Conservation (phyloP, 2,329 filamentous ascomycete species). For the Penicillium occitanis region DNA sequence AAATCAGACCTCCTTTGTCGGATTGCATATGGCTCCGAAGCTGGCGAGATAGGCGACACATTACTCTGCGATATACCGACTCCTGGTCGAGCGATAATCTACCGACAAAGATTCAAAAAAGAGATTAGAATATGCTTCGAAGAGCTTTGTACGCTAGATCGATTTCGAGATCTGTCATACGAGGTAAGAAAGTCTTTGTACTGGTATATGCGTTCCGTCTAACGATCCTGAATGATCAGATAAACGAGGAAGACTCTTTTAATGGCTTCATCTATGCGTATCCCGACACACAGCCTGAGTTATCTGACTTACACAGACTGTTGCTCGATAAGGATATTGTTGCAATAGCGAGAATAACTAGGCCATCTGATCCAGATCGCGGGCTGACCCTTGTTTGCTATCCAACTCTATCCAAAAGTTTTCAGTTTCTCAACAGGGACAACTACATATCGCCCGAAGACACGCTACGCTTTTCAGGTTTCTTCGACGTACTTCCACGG, state of each 20-base stretch:
- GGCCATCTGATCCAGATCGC: not conserved
- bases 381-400: constrained; percentile 29
- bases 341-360: constrained; percentile 32
- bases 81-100: constrained; percentile 24
- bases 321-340: constrained; percentile 30
- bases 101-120: constrained; percentile 22
- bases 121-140: constrained; percentile 35
- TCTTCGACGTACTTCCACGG: constrained; percentile 9
- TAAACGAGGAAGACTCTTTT: constrained; percentile 22
- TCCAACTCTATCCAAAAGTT: constrained; percentile 30
- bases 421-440: constrained; percentile 24
- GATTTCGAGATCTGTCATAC: constrained; percentile 31
- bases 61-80: constrained; percentile 31
- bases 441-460: too few relatives aligned
- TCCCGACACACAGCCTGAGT: constrained; percentile 30
- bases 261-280: constrained; percentile 39
- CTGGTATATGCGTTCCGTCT: too few relatives aligned
- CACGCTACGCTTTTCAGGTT: constrained; percentile 9
- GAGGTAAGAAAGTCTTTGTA: constrained; percentile 26
- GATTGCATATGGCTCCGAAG: constrained; percentile 34
- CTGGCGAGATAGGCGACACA: constrained; percentile 31
- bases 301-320: constrained; percentile 31
- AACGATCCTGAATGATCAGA: constrained; percentile 8
- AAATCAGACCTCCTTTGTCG: constrained; percentile 30
- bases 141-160: constrained; percentile 31